Evolutionary conservation across 2,329 filamentous ascomycete species (phyloP).

Genomic region (Fulvia fulva): DNA sequence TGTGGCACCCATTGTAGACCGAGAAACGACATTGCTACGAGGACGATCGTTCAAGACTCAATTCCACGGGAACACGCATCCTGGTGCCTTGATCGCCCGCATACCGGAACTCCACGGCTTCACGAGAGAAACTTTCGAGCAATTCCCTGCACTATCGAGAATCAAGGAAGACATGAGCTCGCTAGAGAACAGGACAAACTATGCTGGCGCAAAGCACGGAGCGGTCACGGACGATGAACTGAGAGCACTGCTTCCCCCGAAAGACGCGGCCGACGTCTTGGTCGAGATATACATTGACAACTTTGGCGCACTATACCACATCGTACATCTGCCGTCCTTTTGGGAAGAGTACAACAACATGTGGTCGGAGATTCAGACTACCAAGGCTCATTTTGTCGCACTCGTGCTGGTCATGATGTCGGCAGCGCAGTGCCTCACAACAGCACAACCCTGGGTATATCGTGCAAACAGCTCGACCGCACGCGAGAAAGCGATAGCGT

Average conservation of each 20-base stretch:
- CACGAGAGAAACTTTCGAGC: slow-evolving; percentile 29
- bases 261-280: slow-evolving; percentile 40
- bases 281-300: slow-evolving; percentile 47
- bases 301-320: slow-evolving; percentile 50
- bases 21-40: slow-evolving; percentile 41
- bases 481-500: slow-evolving; percentile 37
- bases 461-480: slow-evolving; percentile 42
- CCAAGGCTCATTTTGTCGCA: slow-evolving; percentile 36
- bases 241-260: slow-evolving; percentile 35
- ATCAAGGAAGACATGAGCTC: slow-evolving; percentile 27
- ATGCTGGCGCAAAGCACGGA: slow-evolving; percentile 19
- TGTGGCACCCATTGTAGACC: slow-evolving; percentile 22
- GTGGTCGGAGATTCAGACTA: slow-evolving; percentile 39
- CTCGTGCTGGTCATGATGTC: slow-evolving; percentile 40
- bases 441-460: slow-evolving; percentile 33
- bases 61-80: slow-evolving; percentile 42
- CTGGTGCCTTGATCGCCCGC: slow-evolving; percentile 31
- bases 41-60: slow-evolving; percentile 45
- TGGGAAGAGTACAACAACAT: slow-evolving; percentile 47
- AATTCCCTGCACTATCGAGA: slow-evolving; percentile 33
- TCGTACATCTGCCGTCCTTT: slow-evolving; percentile 53
- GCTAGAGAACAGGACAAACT: slow-evolving; percentile 22
- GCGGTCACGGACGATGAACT: slow-evolving; percentile 34
- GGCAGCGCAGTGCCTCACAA: slow-evolving; percentile 35
- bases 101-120: slow-evolving; percentile 29